Evolutionary conservation across 75 land plant species (phyloP).

Genomic region (Chamaecyparis obtusa): DNA sequence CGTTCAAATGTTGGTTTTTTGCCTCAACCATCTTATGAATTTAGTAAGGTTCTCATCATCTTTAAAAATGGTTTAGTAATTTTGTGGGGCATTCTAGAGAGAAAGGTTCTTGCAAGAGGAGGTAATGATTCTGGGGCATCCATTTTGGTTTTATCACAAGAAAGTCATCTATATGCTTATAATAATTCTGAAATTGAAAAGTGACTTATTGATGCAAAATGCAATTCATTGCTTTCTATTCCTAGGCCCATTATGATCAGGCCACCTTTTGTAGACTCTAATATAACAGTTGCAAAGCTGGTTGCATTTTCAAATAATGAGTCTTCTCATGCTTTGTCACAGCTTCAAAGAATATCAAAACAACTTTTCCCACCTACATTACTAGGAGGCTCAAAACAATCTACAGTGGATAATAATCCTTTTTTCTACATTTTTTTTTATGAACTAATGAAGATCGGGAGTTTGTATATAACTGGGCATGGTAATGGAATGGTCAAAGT

Average conservation of each 20-base stretch:
- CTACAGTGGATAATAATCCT: constrained; percentile 15
- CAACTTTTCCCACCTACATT: constrained; percentile 41
- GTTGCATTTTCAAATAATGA: constrained; percentile 24
- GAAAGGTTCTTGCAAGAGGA: constrained; percentile 45
- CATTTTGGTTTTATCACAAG: constrained; percentile 58
- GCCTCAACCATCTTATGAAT: no score
- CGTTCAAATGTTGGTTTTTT: no score
- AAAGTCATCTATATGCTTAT: constrained; percentile 57
- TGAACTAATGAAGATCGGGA: constrained; percentile 29
- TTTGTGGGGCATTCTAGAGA: constrained; percentile 72
- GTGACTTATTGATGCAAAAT: constrained; percentile 43
- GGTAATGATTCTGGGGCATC: constrained; percentile 40
- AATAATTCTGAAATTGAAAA: constrained; percentile 57
- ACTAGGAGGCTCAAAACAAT: constrained; percentile 42
- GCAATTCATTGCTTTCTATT: constrained; percentile 31
- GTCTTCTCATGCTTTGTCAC: constrained; percentile 19
- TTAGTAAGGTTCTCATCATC: constrained; percentile 67
- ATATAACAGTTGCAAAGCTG: constrained; percentile 40
- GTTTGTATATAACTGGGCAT: constrained; percentile 75
- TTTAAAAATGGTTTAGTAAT: constrained; percentile 61
- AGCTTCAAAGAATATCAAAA: constrained; percentile 30
- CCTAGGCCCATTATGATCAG: constrained; percentile 52
- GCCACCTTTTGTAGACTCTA: constrained; percentile 56
- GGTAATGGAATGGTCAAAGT: constrained; percentile 64
- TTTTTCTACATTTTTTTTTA: constrained; percentile 7